Percentiles rank a stretch among this genome's conserved stretches.
These are phyloP conservation scores for Gracilaria domingensis DNA, from an alignment of 23 red algal genomes.

Conservation along the genomic window DNA sequence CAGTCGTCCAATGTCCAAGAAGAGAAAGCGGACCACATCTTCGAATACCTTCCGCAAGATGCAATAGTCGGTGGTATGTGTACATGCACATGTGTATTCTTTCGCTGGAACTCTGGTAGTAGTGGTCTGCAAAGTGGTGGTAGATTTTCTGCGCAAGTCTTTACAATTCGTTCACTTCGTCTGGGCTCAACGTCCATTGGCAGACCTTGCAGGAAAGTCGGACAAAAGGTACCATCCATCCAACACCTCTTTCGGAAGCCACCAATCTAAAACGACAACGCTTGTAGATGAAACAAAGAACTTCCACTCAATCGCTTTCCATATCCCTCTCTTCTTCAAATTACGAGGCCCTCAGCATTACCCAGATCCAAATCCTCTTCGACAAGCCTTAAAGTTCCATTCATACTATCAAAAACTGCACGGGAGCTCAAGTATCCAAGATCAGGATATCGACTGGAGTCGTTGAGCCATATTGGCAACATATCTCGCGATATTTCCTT, in stretches of 20 bases:
- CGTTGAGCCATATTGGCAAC: neutral
- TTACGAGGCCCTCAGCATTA: neutral
- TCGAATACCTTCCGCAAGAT: neutral
- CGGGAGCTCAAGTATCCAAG: neutral
- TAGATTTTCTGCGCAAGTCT: neutral
- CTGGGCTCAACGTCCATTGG: neutral
- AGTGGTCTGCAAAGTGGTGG: neutral
- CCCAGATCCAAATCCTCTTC: neutral
- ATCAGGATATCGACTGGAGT: neutral
- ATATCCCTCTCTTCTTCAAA: neutral
- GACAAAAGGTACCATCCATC: neutral
- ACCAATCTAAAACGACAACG: neutral
- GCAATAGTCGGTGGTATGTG: neutral
- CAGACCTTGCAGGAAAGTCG: neutral
- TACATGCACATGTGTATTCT: neutral
- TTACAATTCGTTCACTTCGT: neutral
- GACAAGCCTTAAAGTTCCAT: neutral
- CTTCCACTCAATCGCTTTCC: neutral
- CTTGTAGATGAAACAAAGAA: neutral
- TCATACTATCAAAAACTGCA: neutral
- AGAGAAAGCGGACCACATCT: neutral
- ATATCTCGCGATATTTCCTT: neutral
- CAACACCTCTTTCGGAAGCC: neutral
- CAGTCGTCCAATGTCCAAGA: neutral
- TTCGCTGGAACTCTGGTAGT: neutral